Base-by-base conservation (phyloP, 2,329 filamentous ascomycete species). In the Chaetomiaceae sp. region DNA sequence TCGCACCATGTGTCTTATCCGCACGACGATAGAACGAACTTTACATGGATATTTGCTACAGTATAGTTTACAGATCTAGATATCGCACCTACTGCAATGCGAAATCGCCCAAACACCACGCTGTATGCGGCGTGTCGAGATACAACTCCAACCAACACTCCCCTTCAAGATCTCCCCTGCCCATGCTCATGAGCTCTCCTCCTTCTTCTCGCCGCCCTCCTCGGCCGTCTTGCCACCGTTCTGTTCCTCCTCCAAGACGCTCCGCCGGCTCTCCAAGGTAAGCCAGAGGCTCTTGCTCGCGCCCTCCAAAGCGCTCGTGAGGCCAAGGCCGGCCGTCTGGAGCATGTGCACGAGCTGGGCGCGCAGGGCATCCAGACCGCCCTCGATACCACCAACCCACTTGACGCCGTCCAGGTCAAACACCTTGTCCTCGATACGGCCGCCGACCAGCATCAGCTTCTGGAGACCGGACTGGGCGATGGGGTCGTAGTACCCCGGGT, bases 371-470 rank as follows among this genome's bases (percentile, higher is more conserved):
- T 89, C 85, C 56, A 96, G 67, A 34, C 91, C 89, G 53, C 89
- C 89, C 59, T 86, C 76, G 61, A 97, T 95, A 31, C 85, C 78
- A 51, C 89, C 79, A 27, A 84, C 74, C 78, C 78, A 82, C 60
- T 71, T 73, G 44, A 83, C 68, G 48, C 87, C 86, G 10, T 85
- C 82, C 41, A 79, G 69, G 65, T 96, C 91, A 62, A 96, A 91
- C 27, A 89, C 81, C 67, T 83, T 85, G 56, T 87, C 87, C 65
- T 99, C 93, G 25, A 96, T 80, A 45, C 93, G 78, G 13, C 91
- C 91, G 47, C 90, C 93, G 13, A 99, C 72, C 30, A 99, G 71
- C 67, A 95, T 76, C 56, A 99, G 71, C 72, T 99, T 99, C 63
- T 89, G 83, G 60, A 99, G 67, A 7, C 87, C 93, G 57, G 74